Base-by-base conservation (phyloP, 1,284 basidiomycete species). In the Cryptococcus sp. region DNA sequence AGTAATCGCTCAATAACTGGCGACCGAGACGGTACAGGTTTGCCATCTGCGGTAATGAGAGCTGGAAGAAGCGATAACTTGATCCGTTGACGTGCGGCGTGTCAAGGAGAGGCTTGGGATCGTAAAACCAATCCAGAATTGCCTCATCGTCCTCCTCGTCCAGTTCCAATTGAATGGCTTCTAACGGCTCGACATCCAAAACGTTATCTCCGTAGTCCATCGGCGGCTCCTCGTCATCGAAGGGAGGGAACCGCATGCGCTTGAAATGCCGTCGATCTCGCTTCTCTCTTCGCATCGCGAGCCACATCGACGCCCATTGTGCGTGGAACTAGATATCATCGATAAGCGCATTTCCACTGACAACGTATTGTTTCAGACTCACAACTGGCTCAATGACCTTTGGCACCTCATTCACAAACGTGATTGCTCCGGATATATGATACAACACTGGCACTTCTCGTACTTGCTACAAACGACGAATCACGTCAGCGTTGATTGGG, bases 271-370 rank as follows among this genome's bases (percentile, higher is more conserved):
- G 84, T 74, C 96, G 90, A 78, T 99, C 96, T 60, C 96, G 87
- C 84, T 99, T 99, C 82, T 99, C 96, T 67, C 96, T 84, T 67
- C 96, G 86, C 96, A 99, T 99, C 20, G 96, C 95, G 41, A 99
- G 84, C 96, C 96, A 99, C 96, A 99, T 99, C 4, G 92, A 91
- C 71, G 93, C 94, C 96, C 96, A 99, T 74, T 99, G 96, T 0
- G 96, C 94, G 76, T 99, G 96, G 79, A 97, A 99, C 66, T 72
- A 42, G 15, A 50, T 41, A 22, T 1, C 35, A 41, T 56, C 60
- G 61, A 54, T 47, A 25, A 20, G 20, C 15, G 16, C 5, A 23
- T 0, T 11, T n/a, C 16, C 11, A 22, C 22, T 16, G 42, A 19
- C 49, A 17, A 38, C 8, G 44, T n/a, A n/a, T 45, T 22, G 22